Evolutionary conservation across 306 rosid species (phyloP).

Genomic region (Malus asiatica): DNA sequence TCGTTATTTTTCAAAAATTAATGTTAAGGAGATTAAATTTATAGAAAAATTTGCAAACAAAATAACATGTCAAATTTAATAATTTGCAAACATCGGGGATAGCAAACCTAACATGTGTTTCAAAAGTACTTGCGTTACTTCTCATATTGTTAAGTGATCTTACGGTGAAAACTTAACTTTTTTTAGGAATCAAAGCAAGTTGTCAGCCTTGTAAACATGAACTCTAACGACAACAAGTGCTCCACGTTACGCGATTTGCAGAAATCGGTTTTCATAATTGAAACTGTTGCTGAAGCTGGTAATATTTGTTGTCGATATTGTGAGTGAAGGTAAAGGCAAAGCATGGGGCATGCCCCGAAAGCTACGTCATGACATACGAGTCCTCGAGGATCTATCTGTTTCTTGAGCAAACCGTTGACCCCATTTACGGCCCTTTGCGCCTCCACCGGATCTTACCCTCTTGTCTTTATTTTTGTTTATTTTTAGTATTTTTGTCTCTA

Average conservation of each 20-base stretch:
- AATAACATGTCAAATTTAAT: no score
- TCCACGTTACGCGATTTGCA: no score
- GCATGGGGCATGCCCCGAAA: slow-evolving; percentile 29
- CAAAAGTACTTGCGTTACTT: no score
- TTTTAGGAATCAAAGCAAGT: fast-evolving
- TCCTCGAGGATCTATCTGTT: not conserved
- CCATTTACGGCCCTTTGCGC: not conserved
- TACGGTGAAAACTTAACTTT: no score
- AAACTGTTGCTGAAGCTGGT: not conserved
- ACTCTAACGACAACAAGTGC: no score
- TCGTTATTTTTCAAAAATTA: no score
- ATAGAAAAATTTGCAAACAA: no score
- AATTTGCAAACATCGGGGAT: no score
- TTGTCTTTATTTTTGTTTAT: not conserved
- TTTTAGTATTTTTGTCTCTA: not conserved
- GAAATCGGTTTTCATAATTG: no score
- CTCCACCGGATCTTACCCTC: not conserved
- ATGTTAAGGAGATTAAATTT: no score
- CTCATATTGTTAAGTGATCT: no score
- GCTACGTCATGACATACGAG: slow-evolving; percentile 12
- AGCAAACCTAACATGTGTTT: no score
- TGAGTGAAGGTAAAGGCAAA: slow-evolving; percentile 23
- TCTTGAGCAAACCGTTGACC: not conserved
- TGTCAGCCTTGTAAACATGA: fast-evolving
- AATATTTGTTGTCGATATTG: not conserved